Percentiles rank a stretch among this genome's conserved stretches.
Evolutionary conservation across 495 filamentous ascomycete species (phyloP).

Genomic region (Aspergillus diversus): DNA sequence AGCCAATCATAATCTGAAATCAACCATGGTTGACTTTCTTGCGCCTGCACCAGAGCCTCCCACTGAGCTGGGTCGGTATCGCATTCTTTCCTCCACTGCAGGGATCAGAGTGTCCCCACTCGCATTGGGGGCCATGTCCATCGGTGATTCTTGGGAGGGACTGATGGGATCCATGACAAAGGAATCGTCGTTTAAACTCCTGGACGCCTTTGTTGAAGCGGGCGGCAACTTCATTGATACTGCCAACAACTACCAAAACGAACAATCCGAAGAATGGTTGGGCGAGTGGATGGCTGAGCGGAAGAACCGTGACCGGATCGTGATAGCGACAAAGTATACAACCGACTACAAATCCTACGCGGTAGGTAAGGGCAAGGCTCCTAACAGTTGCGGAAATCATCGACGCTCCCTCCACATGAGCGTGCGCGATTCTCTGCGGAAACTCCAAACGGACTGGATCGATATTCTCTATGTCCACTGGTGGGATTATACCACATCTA

Average conservation of each 20-base stretch:
- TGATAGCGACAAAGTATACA: constrained; percentile 67
- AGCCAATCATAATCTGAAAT: background rate
- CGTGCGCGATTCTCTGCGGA: constrained; percentile 58
- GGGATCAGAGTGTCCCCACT: constrained; percentile 64
- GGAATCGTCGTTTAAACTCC: constrained; percentile 48
- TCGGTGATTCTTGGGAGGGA: constrained; percentile 57
- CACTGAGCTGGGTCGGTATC: constrained; percentile 34
- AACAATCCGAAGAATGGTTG: constrained; percentile 53
- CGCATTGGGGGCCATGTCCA: constrained; percentile 64
- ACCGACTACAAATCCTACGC: constrained; percentile 52
- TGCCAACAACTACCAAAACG: constrained; percentile 58
- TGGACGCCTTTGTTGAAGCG: constrained; percentile 53
- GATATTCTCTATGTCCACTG: constrained; percentile 51
- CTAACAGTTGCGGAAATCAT: background rate
- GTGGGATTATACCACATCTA: constrained; percentile 50
- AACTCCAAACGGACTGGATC: constrained; percentile 69
- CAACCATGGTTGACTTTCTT: constrained; percentile 14
- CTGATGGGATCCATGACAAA: constrained; percentile 55
- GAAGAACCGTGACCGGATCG: constrained; percentile 56
- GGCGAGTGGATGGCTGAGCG: constrained; percentile 59
- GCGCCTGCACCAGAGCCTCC: constrained; percentile 13
- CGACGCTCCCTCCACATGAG: constrained; percentile 46
- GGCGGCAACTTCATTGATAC: constrained; percentile 62
- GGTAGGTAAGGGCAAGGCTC: constrained; percentile 49
- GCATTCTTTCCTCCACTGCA: constrained; percentile 60